Conservation (phyloP, 768 basidiomycete species). For the Leccinum ochraceum region DNA sequence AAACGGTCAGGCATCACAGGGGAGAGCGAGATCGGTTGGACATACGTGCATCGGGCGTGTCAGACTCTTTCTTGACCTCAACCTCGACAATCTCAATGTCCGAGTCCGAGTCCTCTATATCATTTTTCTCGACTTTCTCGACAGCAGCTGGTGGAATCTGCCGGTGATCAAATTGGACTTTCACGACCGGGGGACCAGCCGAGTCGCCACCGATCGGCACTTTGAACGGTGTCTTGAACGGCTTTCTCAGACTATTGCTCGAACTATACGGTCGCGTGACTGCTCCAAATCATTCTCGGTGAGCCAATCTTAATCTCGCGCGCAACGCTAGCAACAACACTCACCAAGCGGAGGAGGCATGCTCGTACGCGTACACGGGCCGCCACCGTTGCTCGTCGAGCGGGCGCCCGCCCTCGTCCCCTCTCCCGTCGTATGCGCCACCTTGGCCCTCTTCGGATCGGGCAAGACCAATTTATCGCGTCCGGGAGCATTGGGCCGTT, state of each 20-base stretch:
- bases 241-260: slow-evolving; percentile 44
- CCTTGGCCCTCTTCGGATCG: slow-evolving; percentile 24
- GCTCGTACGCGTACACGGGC: background rate
- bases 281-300: slow-evolving; percentile 15
- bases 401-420: background rate
- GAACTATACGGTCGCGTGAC: slow-evolving; percentile 52
- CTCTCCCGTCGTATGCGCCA: slow-evolving; percentile 7
- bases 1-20: background rate
- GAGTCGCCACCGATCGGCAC: slow-evolving; percentile 41
- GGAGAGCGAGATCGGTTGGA: background rate
- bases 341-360: slow-evolving; percentile 29
- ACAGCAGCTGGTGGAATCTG: background rate
- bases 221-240: slow-evolving; percentile 52
- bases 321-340: slow-evolving; percentile 1
- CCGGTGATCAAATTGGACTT: background rate
- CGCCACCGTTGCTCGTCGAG: background rate
- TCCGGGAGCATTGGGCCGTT: slow-evolving; percentile 22
- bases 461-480: slow-evolving; percentile 14
- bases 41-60: slow-evolving; percentile 1
- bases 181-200: slow-evolving; percentile 22
- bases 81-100: slow-evolving; percentile 18
- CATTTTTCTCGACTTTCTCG: background rate
- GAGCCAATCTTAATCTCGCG: background rate
- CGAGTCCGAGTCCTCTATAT: background rate
- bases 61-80: slow-evolving; percentile 1